These are phyloP conservation scores for Ceratocystis diversiconidia DNA, from an alignment of 2,329 filamentous ascomycete species.

Conservation along the genomic window DNA sequence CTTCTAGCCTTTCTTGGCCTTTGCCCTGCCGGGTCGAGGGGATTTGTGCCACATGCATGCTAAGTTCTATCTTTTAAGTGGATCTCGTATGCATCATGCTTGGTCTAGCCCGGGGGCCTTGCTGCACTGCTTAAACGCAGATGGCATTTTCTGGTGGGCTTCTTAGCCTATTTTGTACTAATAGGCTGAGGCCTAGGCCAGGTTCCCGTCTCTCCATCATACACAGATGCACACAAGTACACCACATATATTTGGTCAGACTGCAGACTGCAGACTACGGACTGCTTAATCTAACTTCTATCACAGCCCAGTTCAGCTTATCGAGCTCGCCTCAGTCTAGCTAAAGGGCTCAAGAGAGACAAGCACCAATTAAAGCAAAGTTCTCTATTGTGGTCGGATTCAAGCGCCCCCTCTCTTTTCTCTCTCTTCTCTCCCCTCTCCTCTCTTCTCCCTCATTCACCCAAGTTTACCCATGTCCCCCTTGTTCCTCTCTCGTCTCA, in stretches of 20 bases:
- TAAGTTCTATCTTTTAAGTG: background rate
- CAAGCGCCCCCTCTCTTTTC: background rate
- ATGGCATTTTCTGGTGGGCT: background rate
- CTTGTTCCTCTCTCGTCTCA: background rate
- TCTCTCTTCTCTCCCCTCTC: background rate
- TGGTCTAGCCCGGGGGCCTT: background rate
- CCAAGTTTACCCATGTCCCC: too few species aligned
- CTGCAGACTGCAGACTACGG: too few species aligned
- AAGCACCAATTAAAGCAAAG: background rate
- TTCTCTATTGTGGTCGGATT: background rate
- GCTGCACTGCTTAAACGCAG: slow-evolving; percentile 1
- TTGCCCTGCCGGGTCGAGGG: background rate
- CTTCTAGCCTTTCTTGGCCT: background rate
- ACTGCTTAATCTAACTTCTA: background rate
- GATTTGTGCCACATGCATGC: background rate
- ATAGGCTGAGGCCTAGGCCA: background rate
- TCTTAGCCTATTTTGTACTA: background rate
- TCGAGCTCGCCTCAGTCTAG: too few species aligned
- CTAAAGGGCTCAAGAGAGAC: background rate
- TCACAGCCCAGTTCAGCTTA: background rate
- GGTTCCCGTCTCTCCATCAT: background rate
- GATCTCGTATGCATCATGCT: background rate
- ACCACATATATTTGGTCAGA: background rate
- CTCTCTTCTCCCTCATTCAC: background rate
- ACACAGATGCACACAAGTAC: background rate